phyloP scores from a whole-genome alignment of 768 basidiomycete genomes.

The Lactarius pseudohatsudake region DNA sequence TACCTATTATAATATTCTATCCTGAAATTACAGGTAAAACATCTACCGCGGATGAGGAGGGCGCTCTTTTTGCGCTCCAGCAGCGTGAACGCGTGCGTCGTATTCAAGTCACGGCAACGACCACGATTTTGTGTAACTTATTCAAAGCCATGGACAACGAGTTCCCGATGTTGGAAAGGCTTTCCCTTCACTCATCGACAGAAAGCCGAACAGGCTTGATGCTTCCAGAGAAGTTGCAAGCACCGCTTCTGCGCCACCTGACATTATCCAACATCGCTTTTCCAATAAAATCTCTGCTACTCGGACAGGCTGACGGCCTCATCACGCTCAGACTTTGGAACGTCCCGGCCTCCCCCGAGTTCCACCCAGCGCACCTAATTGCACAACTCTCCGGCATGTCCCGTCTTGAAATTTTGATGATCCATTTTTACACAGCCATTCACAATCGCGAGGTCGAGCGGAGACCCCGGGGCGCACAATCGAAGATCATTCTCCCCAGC shows the following conservation, averaged over 20 bases:
- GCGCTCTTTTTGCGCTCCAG: not conserved
- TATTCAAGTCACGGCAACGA: not conserved
- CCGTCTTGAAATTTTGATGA: constrained; percentile 7
- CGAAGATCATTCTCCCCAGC: not conserved
- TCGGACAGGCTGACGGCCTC: not conserved
- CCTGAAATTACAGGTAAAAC: not conserved
- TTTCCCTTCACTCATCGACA: not conserved
- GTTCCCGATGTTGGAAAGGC: not conserved
- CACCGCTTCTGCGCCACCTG: constrained; percentile 1
- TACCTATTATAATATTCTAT: constrained; percentile 17
- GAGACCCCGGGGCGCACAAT: not conserved
- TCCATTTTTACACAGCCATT: constrained; percentile 2
- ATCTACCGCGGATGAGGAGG: not conserved
- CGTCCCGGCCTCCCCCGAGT: not conserved
- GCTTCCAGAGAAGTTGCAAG: not conserved
- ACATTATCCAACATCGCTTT: constrained; percentile 9
- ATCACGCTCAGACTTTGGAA: not conserved
- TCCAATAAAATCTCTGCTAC: not conserved
- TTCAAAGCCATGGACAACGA: constrained; percentile 11
- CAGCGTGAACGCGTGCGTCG: constrained; percentile 13
- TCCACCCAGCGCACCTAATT: constrained; percentile 4
- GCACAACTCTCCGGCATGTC: constrained; percentile 7
- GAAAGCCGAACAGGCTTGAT: not conserved
- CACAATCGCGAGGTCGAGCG: not conserved
- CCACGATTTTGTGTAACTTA: constrained; percentile 7